Base-by-base conservation (phyloP, 192 early-diverging fungal genomes). In the Coemansia sp. region DNA sequence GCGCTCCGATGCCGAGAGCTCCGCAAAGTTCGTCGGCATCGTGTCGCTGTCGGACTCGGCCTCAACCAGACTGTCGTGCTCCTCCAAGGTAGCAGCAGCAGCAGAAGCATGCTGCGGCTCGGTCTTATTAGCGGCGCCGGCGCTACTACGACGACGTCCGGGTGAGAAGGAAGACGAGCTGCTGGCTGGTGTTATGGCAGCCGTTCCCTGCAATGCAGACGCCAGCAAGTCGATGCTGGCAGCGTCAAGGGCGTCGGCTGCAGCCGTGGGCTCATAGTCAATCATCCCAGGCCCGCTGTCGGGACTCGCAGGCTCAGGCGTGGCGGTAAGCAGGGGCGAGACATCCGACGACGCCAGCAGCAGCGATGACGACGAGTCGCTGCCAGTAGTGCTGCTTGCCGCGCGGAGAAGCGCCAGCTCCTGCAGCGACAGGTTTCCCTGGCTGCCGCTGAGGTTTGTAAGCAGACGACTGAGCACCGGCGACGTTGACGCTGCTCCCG, bases 1-100 rank as follows among this genome's bases (percentile, higher is more conserved):
- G 21, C 81, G 72, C 69, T 83, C 81, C 11, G 73, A 60, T 5
- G 81, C 72, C 8, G 76, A 78, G 45, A 83, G 49, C 0, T 77
- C 65, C 16, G 51, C 41, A 1, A 72, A 58, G 6, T 74, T 74
- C 4, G 73, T 58, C 32, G 63, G 10, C 43, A 59, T 26, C 9
- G 71, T 69, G 16, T 78, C 69, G 40, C 62, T 68, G 13, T 76
- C 69, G 5, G 55, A 69, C 11, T 67, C 51, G 8, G 39, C 26
- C 4, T 15, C 26, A 26, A 37, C 41, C 18, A 19, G 21, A 37
- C 5, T 42, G 32, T 66, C 54, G 36, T 74, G 70, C 42, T 72
- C 68, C 54, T 58, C 42, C 18, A 66, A 43, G 12, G 56, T 67
- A 3, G 64, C 18, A 2, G 16, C 12, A 19, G 41, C 11, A 16